Evolutionary conservation across 192 early-diverging fungal genomes (phyloP).

Genomic region (Helicostylum pulchrum): DNA sequence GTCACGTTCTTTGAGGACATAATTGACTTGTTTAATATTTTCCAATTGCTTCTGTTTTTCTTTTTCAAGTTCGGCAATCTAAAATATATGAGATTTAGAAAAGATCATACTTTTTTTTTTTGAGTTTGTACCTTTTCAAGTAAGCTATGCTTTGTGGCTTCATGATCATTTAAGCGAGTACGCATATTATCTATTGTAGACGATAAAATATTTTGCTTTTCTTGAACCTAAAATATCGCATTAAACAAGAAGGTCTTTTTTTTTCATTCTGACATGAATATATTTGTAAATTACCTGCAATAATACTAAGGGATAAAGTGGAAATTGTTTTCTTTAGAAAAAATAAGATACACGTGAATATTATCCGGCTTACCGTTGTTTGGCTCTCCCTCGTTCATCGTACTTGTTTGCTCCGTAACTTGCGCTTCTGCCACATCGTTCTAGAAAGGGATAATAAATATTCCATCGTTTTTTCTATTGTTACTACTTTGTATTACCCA

Average conservation of each 20-base stretch:
- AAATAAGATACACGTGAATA: not conserved
- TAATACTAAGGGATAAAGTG: too few relatives aligned
- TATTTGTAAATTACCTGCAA: too few relatives aligned
- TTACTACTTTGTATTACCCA: conserved; percentile 17
- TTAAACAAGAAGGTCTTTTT: too few relatives aligned
- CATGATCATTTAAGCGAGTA: conserved; percentile 17
- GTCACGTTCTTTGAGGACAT: not conserved
- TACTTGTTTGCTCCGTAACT: not conserved
- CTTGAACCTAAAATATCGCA: conserved; percentile 10
- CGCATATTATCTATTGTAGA: conserved; percentile 19
- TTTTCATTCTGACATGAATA: too few relatives aligned
- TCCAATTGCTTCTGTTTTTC: conserved; percentile 21
- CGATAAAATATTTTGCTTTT: conserved; percentile 18
- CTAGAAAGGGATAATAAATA: not conserved
- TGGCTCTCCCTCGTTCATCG: not conserved
- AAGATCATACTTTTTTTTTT: not conserved
- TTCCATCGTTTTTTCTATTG: too few relatives aligned
- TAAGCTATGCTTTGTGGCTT: conserved; percentile 24
- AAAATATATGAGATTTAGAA: not conserved
- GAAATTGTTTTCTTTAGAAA: too few relatives aligned
- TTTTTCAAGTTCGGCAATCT: conserved; percentile 34
- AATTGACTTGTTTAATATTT: conserved; percentile 1
- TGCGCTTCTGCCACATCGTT: not conserved
- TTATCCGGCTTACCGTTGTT: conserved; percentile 3
- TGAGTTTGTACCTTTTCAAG: conserved; percentile 21